phyloP scores from a whole-genome alignment of 331 rosid species.

The Saraca asoca region DNA sequence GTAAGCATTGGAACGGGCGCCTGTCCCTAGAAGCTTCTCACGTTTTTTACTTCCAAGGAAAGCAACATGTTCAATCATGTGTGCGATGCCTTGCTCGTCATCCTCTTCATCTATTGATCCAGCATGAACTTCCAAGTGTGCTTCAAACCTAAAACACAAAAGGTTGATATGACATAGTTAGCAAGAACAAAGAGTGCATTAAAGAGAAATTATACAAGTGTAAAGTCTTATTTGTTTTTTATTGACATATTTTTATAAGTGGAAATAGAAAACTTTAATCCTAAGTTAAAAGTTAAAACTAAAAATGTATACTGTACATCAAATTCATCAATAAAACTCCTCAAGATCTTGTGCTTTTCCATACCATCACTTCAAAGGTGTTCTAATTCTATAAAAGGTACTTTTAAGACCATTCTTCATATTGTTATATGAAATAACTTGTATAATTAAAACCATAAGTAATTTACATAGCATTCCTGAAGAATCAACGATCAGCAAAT shows the following conservation, averaged over 20 bases:
- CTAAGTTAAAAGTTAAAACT: neutral
- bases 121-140: conserved; percentile 96
- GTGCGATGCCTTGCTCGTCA: conserved; percentile 99
- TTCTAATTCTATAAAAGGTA: neutral
- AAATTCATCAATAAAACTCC: conserved; percentile 19
- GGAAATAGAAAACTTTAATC: neutral
- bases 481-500: conserved; percentile 16
- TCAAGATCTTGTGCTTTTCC: neutral
- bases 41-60: conserved; percentile 99
- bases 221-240: neutral
- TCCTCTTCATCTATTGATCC: conserved; percentile 98
- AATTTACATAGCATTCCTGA: conserved; percentile 3
- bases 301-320: neutral
- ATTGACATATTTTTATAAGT: conserved; percentile 15
- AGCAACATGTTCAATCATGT: conserved; percentile 99
- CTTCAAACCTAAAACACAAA: conserved; percentile 85
- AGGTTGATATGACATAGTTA: conserved; percentile 28
- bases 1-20: conserved; percentile 98
- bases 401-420: conserved; percentile 10
- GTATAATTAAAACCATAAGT: conserved; percentile 2
- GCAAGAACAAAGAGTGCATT: conserved; percentile 20
- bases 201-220: conserved; percentile 25
- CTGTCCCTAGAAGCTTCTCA: conserved; percentile 96
- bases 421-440: conserved; percentile 4
- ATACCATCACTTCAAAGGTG: conserved; percentile 7